Evolutionary conservation across 306 rosid genomes (phyloP).

Genomic region (Lathyrus tuberosus): DNA sequence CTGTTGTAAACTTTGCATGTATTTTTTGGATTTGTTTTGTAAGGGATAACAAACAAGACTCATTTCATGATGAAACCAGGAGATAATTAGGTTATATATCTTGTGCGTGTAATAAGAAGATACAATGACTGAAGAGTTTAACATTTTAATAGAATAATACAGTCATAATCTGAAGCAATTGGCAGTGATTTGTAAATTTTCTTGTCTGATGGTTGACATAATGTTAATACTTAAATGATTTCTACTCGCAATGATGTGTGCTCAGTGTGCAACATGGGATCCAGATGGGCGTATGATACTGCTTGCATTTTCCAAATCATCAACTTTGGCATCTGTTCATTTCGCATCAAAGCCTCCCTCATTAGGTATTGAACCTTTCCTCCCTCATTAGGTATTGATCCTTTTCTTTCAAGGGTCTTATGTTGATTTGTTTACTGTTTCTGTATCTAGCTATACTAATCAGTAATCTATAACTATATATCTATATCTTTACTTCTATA

Average conservation of each 20-base stretch:
- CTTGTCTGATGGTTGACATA: constrained; percentile 6
- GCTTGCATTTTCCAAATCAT: constrained; percentile 83
- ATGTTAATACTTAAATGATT: constrained; percentile 28
- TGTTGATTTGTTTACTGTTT: constrained; percentile 34
- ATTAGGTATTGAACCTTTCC: constrained; percentile 56
- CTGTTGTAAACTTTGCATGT: not conserved
- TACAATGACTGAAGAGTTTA: not conserved
- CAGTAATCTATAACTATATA: too few species aligned
- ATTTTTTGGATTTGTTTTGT: constrained; percentile 11
- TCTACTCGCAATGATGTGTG: constrained; percentile 33
- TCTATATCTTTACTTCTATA: too few species aligned
- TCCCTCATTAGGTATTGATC: constrained; percentile 72
- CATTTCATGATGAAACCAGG: not conserved
- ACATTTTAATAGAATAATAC: constrained; percentile 4
- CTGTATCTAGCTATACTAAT: constrained; percentile 19
- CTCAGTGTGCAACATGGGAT: constrained; percentile 95
- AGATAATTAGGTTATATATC: constrained; percentile 1
- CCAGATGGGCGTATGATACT: constrained; percentile 93
- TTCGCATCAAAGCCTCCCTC: constrained; percentile 98
- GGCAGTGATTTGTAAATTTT: constrained; percentile 12
- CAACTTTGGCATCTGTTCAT: constrained; percentile 89
- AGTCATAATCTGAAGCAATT: constrained; percentile 4
- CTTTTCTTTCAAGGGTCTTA: constrained; percentile 33
- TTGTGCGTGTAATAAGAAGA: not conserved
- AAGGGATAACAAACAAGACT: constrained; percentile 7